Conservation (phyloP, 2,329 filamentous ascomycete genomes). For the Talaromyces pinophilus region DNA sequence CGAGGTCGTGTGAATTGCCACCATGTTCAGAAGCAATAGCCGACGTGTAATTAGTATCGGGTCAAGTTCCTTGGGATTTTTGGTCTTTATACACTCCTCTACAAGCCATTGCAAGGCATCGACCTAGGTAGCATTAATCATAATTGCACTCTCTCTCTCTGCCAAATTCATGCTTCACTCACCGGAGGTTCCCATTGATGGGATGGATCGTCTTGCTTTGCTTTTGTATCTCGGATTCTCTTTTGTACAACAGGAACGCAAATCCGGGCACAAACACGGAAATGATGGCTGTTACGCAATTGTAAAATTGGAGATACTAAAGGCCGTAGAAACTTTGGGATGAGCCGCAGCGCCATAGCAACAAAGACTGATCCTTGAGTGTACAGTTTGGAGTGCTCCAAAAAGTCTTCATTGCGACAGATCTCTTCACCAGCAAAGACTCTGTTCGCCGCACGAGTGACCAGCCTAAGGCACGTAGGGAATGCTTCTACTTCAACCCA, state of each 20-base stretch:
- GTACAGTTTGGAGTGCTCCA: constrained; percentile 8
- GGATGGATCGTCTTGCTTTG: background rate
- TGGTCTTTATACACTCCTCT: constrained; percentile 8
- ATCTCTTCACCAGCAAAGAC: constrained; percentile 11
- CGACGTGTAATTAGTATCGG: constrained; percentile 4
- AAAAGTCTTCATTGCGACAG: constrained; percentile 9
- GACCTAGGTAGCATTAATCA: background rate
- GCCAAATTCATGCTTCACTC: background rate
- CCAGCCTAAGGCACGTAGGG: constrained; percentile 1
- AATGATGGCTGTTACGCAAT: background rate
- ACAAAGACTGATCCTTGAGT: constrained; percentile 2
- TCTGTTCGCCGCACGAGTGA: constrained; percentile 7
- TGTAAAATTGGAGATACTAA: background rate
- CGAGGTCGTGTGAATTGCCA: constrained; percentile 13
- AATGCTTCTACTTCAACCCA: constrained; percentile 1
- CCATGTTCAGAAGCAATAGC: constrained; percentile 2
- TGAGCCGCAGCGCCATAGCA: background rate
- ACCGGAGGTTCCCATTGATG: background rate
- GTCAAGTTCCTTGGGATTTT: constrained; percentile 5
- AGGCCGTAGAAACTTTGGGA: background rate
- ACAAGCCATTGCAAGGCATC: constrained; percentile 11
- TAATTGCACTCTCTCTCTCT: background rate
- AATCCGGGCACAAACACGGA: background rate
- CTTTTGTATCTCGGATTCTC: background rate
- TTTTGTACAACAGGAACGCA: background rate